Conservation (phyloP, 192 early-diverging fungal species). For the Coemansia sp. region DNA sequence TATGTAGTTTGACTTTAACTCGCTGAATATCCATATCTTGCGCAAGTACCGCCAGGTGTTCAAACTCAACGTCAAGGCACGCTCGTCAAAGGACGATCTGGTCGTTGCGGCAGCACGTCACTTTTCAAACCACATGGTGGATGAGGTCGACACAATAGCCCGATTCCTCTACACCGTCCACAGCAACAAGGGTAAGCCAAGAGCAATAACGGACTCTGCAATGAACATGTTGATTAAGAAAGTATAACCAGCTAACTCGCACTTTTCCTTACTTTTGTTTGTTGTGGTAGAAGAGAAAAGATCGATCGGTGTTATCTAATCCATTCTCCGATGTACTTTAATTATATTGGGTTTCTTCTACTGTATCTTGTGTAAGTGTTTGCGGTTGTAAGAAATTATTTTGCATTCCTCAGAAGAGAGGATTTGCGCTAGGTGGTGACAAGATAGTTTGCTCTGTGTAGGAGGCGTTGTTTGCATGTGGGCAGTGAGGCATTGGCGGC, state of each 20-base stretch:
- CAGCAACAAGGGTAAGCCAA: conserved; percentile 39
- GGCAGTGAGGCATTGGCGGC: no score
- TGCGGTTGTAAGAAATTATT: no score
- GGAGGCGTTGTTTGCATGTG: no score
- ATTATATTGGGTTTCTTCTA: no score
- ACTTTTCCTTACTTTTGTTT: background rate
- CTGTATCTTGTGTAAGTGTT: no score
- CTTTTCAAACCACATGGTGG: conserved; percentile 41
- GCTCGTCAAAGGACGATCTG: conserved; percentile 54
- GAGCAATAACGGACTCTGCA: background rate
- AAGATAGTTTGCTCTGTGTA: no score
- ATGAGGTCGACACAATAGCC: conserved; percentile 57
- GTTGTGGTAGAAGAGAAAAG: conserved; percentile 27
- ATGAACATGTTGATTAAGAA: background rate
- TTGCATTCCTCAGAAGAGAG: no score
- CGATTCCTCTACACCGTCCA: conserved; percentile 53
- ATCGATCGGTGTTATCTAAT: conserved; percentile 22
- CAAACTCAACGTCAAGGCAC: conserved; percentile 55
- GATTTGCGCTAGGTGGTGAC: no score
- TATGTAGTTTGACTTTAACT: conserved; percentile 53
- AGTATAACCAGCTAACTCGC: background rate
- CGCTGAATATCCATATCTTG: conserved; percentile 47
- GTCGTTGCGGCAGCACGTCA: conserved; percentile 46
- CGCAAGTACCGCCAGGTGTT: conserved; percentile 55
- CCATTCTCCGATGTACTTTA: no score